phyloP scores from a whole-genome alignment of 106 monocot species.

The Dioscorea alata region DNA sequence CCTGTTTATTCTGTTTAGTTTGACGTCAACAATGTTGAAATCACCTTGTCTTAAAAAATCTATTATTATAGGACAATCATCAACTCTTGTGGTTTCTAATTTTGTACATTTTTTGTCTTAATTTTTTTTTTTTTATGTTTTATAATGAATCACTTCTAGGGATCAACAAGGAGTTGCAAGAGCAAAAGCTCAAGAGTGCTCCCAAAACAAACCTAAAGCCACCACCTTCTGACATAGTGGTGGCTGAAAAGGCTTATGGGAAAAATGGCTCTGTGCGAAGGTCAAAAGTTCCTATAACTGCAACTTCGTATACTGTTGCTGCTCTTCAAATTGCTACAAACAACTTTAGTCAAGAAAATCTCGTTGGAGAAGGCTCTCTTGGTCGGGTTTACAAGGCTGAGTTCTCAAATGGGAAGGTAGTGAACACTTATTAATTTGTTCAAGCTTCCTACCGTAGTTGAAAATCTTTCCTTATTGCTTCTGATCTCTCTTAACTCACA shows the following conservation, averaged over 20 bases:
- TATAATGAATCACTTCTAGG: conserved; percentile 14
- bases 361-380: conserved; percentile 89
- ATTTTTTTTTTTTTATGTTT: too few species aligned
- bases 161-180: conserved; percentile 31
- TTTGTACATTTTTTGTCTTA: neutral
- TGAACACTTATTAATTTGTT: neutral
- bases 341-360: conserved; percentile 71
- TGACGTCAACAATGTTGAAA: too few species aligned
- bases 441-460: neutral
- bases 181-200: conserved; percentile 32
- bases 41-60: too few species aligned
- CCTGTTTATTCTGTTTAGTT: too few species aligned
- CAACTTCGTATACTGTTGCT: conserved; percentile 73
- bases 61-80: too few species aligned
- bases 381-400: conserved; percentile 90
- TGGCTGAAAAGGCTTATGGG: conserved; percentile 25
- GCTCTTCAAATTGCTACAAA: conserved; percentile 78
- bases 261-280: conserved; percentile 44
- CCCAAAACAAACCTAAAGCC: conserved; percentile 28
- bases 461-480: neutral
- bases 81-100: too few species aligned
- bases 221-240: conserved; percentile 40
- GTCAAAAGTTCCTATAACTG: conserved; percentile 45
- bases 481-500: neutral
- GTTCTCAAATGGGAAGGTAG: conserved; percentile 80